Conservation (phyloP, 306 rosid genomes). For the Rosa rugosa region DNA sequence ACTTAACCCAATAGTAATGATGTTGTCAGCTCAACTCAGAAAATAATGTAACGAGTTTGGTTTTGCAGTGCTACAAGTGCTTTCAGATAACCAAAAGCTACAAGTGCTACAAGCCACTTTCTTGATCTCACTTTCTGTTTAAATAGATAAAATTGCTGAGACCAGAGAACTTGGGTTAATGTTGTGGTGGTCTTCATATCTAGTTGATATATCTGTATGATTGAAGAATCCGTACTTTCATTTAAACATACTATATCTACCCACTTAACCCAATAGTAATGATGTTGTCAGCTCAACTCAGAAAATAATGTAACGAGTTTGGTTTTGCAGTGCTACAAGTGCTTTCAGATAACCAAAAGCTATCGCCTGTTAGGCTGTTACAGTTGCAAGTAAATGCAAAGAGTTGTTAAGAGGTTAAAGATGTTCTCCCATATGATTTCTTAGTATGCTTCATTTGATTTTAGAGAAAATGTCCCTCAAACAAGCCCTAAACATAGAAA, state of each 20-base stretch:
- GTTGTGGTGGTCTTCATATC: not conserved
- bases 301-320: not conserved
- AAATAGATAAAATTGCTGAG: not conserved
- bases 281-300: not conserved
- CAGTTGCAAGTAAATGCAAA: not conserved
- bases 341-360: not conserved
- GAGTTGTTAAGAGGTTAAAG: not conserved
- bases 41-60: not conserved
- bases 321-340: not conserved
- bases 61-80: not conserved
- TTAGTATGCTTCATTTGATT: not conserved
- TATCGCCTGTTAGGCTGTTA: not conserved
- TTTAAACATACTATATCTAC: not conserved
- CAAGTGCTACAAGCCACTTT: slow-evolving; percentile 15
- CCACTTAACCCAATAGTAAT: not conserved
- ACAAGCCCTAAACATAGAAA: not conserved
- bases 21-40: not conserved
- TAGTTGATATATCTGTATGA: not conserved
- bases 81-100: not conserved
- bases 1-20: not conserved
- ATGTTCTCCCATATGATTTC: not conserved
- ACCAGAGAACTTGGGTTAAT: not conserved
- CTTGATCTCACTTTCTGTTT: slow-evolving; percentile 12
- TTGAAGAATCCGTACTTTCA: not conserved
- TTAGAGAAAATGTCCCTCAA: not conserved